These are phyloP conservation scores for Termitomyces titanicus DNA, from an alignment of 768 basidiomycete species.

Conservation along the genomic window DNA sequence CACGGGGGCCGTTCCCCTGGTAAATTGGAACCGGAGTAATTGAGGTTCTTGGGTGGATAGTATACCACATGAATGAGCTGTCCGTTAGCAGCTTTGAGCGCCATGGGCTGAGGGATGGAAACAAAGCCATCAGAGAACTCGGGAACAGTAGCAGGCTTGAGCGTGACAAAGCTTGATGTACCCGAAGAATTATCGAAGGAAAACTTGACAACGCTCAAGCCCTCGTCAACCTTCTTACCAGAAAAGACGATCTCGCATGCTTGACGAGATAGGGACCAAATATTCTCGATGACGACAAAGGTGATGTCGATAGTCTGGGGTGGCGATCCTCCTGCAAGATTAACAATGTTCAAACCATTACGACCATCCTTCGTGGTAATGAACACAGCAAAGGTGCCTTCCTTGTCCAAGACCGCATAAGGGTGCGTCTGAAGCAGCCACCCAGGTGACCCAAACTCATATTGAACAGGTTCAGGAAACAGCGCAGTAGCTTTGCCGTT, in stretches of 20 bases:
- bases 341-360: constrained; percentile 35
- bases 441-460: constrained; percentile 57
- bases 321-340: constrained; percentile 25
- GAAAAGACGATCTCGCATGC: constrained; percentile 36
- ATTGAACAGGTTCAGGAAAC: constrained; percentile 37
- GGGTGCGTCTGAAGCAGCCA: constrained; percentile 51
- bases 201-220: constrained; percentile 34
- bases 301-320: constrained; percentile 34
- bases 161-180: constrained; percentile 14
- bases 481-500: constrained; percentile 31
- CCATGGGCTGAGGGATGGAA: constrained; percentile 46
- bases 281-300: constrained; percentile 35
- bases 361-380: constrained; percentile 39
- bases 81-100: constrained; percentile 31
- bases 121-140: constrained; percentile 31
- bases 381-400: constrained; percentile 31
- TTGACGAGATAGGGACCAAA: constrained; percentile 31
- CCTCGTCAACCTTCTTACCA: constrained; percentile 37
- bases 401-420: constrained; percentile 40
- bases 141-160: constrained; percentile 17
- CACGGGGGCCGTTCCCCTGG: constrained; percentile 63
- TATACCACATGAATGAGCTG: constrained; percentile 57
- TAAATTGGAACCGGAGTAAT: constrained; percentile 45
- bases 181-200: constrained; percentile 20
- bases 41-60: constrained; percentile 65